Evolutionary conservation across 768 basidiomycete genomes (phyloP).

Genomic region (Mycena kentingensis): DNA sequence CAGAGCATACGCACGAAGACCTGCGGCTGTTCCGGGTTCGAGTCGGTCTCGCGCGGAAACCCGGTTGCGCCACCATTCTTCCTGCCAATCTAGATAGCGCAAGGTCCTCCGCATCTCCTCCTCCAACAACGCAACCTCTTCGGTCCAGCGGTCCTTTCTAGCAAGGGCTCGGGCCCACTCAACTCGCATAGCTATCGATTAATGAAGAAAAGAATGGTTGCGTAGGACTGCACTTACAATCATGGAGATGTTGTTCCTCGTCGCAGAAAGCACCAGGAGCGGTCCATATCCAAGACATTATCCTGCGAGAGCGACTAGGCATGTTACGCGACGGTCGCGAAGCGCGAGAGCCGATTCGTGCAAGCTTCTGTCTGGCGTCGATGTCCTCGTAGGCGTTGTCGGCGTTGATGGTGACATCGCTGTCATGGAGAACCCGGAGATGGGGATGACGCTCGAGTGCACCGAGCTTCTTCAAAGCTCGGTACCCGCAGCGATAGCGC

Average conservation of each 20-base stretch:
- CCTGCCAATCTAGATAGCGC: slow-evolving; percentile 13
- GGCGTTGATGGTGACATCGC: not conserved
- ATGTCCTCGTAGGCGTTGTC: not conserved
- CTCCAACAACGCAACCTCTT: slow-evolving; percentile 12
- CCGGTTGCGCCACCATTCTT: slow-evolving; percentile 3
- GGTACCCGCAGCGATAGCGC: not conserved
- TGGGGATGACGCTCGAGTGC: not conserved
- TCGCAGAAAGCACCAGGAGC: not conserved
- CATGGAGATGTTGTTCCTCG: not conserved
- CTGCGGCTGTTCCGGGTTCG: not conserved
- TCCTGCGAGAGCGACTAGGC: not conserved
- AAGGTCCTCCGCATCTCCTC: slow-evolving; percentile 24
- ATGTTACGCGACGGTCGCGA: not conserved
- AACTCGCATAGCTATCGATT: slow-evolving; percentile 13
- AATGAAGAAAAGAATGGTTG: not conserved
- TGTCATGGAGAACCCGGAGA: not conserved
- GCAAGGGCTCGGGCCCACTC: slow-evolving; percentile 14
- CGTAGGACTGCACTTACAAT: not conserved
- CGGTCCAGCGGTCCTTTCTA: slow-evolving; percentile 8
- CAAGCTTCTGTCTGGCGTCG: not conserved
- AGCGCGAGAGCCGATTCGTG: not conserved
- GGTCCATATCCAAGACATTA: slow-evolving; percentile 16
- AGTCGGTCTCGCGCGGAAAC: not conserved
- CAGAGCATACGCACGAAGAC: not conserved
- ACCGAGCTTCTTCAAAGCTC: not conserved